Percentiles rank a stretch among this genome's conserved stretches.
Evolutionary conservation across 805 yeast species (phyloP).

Genomic region (Yarrowia deformans): DNA sequence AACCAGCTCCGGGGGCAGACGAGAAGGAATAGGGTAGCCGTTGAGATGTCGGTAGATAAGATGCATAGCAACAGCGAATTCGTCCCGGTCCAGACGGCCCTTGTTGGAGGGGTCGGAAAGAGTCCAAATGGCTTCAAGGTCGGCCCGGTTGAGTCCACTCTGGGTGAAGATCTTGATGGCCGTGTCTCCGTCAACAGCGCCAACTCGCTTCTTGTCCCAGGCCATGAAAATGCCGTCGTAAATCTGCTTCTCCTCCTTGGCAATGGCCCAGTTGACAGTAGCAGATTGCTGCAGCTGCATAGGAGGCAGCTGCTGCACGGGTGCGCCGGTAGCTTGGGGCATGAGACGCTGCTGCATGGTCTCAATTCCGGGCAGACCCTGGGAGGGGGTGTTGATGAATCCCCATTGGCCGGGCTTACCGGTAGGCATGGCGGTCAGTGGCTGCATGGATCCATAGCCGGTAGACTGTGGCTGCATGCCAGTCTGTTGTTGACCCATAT

Average conservation of each 20-base stretch:
- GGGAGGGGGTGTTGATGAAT: constrained; percentile 70
- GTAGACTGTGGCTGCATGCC: constrained; percentile 52
- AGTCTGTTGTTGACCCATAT: constrained; percentile 35
- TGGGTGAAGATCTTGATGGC: constrained; percentile 90
- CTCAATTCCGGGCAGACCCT: constrained; percentile 74
- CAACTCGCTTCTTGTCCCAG: constrained; percentile 76
- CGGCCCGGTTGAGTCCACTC: constrained; percentile 85
- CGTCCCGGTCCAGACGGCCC: constrained; percentile 86
- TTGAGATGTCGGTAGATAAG: constrained; percentile 87
- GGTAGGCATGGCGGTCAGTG: constrained; percentile 55
- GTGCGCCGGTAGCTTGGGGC: constrained; percentile 56
- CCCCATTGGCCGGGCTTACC: constrained; percentile 86
- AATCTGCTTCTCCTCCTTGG: constrained; percentile 83
- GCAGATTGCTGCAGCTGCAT: constrained; percentile 54
- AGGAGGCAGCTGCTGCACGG: constrained; percentile 47
- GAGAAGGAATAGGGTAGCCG: constrained; percentile 82
- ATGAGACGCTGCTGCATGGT: constrained; percentile 70
- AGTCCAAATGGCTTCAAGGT: constrained; percentile 90
- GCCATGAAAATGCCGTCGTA: constrained; percentile 88
- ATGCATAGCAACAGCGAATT: constrained; percentile 97
- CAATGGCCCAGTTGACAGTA: constrained; percentile 80
- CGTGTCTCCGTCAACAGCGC: constrained; percentile 76
- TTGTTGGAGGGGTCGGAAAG: constrained; percentile 81
- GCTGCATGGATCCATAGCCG: constrained; percentile 53
- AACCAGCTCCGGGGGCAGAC: constrained; percentile 84